Evolutionary conservation across 2,329 filamentous ascomycete species (phyloP).

Genomic region (Xylaria sp.): DNA sequence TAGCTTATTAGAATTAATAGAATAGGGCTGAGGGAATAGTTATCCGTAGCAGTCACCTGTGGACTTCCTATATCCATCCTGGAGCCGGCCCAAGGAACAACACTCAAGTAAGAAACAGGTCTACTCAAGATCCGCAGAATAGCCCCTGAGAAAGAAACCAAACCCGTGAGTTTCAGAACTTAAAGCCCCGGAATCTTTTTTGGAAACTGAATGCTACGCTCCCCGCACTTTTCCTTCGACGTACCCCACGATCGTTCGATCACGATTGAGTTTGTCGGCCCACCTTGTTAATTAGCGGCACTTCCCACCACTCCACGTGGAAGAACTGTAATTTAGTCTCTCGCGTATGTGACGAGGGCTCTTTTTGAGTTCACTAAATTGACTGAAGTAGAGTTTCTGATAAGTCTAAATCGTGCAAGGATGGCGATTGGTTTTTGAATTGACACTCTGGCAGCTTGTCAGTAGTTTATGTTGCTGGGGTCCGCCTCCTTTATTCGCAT

Average conservation of each 20-base stretch:
- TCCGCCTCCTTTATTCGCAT: not conserved
- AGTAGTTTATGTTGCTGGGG: not conserved
- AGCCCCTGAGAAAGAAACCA: not conserved
- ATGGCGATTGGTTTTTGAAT: not conserved
- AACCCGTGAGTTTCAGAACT: slow-evolving; percentile 2
- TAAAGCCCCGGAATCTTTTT: no score
- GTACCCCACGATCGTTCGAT: slow-evolving; percentile 29
- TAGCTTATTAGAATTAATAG: not conserved
- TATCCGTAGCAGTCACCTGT: not conserved
- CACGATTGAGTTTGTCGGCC: slow-evolving; percentile 5
- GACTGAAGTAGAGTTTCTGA: not conserved
- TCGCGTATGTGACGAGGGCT: not conserved
- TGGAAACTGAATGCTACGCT: slow-evolving; percentile 4
- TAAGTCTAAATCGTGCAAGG: not conserved
- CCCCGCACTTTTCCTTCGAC: slow-evolving; percentile 27
- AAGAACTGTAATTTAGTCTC: not conserved
- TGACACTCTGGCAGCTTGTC: not conserved
- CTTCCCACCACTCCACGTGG: slow-evolving; percentile 10
- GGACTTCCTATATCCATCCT: not conserved
- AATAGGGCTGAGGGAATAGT: not conserved
- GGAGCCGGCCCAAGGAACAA: no score
- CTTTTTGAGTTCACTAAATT: not conserved
- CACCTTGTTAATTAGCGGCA: not conserved
- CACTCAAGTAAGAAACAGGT: not conserved
- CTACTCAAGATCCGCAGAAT: not conserved